These are phyloP conservation scores for Gossypium mustelinum DNA, from an alignment of 345 rosid genomes.

Conservation along the genomic window DNA sequence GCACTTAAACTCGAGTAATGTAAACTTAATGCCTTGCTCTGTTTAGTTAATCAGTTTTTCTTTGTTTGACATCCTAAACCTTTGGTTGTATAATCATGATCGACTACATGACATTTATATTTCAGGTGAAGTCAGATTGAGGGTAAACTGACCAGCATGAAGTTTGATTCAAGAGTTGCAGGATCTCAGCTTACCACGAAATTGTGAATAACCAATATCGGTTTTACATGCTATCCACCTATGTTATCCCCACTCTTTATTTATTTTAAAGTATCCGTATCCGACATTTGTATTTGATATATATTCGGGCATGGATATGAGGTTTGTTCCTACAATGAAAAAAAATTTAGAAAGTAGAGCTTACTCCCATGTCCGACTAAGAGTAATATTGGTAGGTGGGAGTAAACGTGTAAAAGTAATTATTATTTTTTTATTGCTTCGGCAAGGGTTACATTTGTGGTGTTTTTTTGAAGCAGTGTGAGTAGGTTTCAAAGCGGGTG, in stretches of 20 bases:
- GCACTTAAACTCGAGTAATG: background rate
- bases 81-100: background rate
- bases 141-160: background rate
- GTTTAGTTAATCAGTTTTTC: background rate
- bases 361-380: background rate
- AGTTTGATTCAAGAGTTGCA: background rate
- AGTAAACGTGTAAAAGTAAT: background rate
- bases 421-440: background rate
- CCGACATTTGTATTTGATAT: background rate
- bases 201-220: background rate
- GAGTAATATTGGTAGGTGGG: background rate
- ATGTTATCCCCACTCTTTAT: background rate
- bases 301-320: background rate
- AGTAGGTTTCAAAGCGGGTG: background rate
- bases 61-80: background rate
- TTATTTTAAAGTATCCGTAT: background rate
- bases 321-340: background rate
- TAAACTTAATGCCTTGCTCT: background rate
- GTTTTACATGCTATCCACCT: background rate
- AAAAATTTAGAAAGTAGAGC: background rate
- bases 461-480: background rate
- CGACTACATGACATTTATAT: background rate
- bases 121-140: slow-evolving; percentile 6
- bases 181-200: background rate
- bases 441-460: background rate